These are phyloP conservation scores for Colletotrichum aenigma DNA, from an alignment of 2,329 filamentous ascomycete species.

Conservation along the genomic window DNA sequence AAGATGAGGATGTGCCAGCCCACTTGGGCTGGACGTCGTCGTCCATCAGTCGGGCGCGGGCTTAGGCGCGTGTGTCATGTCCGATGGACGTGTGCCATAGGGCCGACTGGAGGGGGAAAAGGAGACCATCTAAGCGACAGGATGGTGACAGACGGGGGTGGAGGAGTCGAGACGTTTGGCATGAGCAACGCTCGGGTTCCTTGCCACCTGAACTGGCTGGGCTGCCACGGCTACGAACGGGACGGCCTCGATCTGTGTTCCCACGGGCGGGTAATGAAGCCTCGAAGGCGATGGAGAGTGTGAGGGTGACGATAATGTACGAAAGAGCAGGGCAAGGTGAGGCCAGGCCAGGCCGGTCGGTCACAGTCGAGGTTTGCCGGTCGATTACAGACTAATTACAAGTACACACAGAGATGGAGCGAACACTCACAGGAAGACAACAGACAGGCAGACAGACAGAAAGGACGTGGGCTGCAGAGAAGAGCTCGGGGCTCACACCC, in stretches of 20 bases:
- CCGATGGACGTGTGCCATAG: constrained; percentile 1
- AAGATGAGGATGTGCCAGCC: constrained; percentile 10
- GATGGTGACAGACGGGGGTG: not conserved
- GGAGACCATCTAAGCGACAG: not conserved
- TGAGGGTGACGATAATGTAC: not conserved
- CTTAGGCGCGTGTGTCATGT: constrained; percentile 7
- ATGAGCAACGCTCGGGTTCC: not conserved
- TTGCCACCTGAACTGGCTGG: not conserved
- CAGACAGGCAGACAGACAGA: not conserved
- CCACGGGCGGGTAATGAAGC: not conserved
- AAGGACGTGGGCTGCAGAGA: not conserved
- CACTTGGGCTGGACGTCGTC: not conserved
- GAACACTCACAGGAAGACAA: not conserved
- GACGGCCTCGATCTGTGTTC: not conserved
- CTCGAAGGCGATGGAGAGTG: not conserved
- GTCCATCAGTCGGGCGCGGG: not conserved
- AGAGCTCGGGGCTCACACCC: not conserved
- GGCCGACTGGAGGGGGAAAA: not conserved
- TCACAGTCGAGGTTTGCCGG: not conserved
- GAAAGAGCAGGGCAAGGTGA: not conserved
- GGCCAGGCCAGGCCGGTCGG: not conserved
- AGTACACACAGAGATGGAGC: not conserved
- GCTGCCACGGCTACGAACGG: not conserved
- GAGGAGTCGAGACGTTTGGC: not conserved
- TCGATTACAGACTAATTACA: not conserved